Evolutionary conservation across 768 basidiomycete genomes (phyloP), one percentile per base, ranked within the genome.

Genomic region (Trametes meyenii): DNA sequence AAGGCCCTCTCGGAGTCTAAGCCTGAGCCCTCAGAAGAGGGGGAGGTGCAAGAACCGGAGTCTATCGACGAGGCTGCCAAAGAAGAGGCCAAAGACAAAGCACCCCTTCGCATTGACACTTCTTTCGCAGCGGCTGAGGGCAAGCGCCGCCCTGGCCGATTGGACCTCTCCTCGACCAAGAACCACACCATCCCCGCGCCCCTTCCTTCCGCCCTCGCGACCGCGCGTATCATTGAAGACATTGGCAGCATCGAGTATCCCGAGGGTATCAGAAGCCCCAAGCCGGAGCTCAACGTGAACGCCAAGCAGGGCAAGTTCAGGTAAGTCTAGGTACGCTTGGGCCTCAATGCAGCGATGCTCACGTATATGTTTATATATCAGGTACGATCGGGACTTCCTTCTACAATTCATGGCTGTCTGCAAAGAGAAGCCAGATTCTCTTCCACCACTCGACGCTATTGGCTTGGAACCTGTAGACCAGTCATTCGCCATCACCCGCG

Each of bases 331-430:
- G 21, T 69, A 21, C 17, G 29, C 60, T 45, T 33, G 29, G 8
- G 12, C 14, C 50, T 17, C 16, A 19, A 65, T 45, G 36, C 2
- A 3, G 11, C 5, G 12, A 29, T 65, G 36, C 6, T 44, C 33
- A 58, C n/a, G n/a, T n/a, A n/a, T n/a, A n/a, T n/a, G n/a, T n/a
- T n/a, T 62, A 53, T 64, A 35, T 49, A 29, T 23, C 63, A 94
- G 96, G 70, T 99, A 99, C 73, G 94, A 98, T 73, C 94, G 96
- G 38, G 94, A 96, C 19, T 99, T 99, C 86, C 83, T 99, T 24
- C 76, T 99, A 61, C 96, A 99, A 72, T 99, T 99, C 79, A 95
- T 97, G 92, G 76, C 78, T 23, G 77, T 96, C 62, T 99, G 97
- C 82, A 92, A 87, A 74, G 96, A 98, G 78, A 96, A 95, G 75